Conservation (phyloP, 192 early-diverging fungal species). For the Chytriomyces hyalinus region DNA sequence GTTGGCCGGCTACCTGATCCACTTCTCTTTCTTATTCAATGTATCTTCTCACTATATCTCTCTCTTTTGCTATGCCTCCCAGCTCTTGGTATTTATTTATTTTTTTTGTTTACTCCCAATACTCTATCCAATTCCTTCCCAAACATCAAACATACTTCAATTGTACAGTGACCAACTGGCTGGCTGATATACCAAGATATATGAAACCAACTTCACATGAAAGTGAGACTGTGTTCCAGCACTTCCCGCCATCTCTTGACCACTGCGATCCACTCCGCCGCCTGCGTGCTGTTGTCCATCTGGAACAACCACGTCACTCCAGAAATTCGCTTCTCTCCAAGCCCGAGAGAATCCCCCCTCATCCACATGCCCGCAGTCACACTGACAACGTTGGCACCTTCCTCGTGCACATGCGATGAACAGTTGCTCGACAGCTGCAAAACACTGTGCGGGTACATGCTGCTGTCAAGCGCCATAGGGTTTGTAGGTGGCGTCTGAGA, state of each 20-base stretch:
- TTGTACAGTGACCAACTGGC: neutral
- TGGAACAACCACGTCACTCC: neutral
- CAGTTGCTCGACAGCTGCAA: neutral
- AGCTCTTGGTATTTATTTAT: too few species aligned
- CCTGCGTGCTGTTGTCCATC: neutral
- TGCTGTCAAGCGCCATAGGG: neutral
- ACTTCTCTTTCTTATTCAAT: too few species aligned
- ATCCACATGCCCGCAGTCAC: neutral
- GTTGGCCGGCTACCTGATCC: too few species aligned
- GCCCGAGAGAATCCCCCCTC: neutral
- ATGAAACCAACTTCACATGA: neutral
- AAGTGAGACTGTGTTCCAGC: neutral
- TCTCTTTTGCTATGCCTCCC: too few species aligned
- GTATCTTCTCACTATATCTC: too few species aligned
- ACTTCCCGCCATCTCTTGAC: neutral
- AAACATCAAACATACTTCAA: neutral
- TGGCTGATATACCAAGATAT: neutral
- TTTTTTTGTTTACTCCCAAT: too few species aligned
- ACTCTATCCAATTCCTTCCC: neutral
- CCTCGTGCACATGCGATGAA: neutral
- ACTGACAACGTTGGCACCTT: neutral
- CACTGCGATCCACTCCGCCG: neutral
- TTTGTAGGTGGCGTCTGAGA: neutral
- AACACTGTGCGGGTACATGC: neutral
- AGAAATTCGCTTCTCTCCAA: neutral